These are phyloP conservation scores for Aquilaria malaccensis DNA, from an alignment of 345 rosid genomes.

Conservation along the genomic window DNA sequence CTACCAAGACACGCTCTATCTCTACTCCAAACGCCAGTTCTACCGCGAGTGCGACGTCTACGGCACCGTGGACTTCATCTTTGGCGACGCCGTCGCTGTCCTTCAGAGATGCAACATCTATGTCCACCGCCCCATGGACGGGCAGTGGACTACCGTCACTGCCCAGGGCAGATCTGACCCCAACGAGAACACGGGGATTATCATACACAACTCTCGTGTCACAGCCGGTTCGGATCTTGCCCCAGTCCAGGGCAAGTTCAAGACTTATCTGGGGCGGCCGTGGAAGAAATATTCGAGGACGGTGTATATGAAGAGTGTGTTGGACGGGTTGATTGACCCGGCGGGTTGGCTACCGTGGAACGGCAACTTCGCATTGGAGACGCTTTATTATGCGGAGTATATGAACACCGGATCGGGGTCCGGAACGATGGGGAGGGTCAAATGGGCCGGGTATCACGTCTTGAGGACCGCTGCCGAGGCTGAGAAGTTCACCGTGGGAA, in stretches of 20 bases:
- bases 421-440: conserved; percentile 48
- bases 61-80: conserved; percentile 78
- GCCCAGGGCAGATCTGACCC: conserved; percentile 70
- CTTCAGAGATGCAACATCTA: conserved; percentile 65
- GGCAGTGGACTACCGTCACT: conserved; percentile 56
- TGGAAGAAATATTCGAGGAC: conserved; percentile 81
- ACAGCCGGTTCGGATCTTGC: conserved; percentile 36
- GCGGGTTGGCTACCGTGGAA: conserved; percentile 82
- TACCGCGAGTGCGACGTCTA: conserved; percentile 65
- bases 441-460: conserved; percentile 63
- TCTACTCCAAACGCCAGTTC: conserved; percentile 74
- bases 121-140: conserved; percentile 39
- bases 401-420: conserved; percentile 68
- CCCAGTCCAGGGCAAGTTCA: conserved; percentile 24
- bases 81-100: conserved; percentile 58
- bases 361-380: conserved; percentile 58
- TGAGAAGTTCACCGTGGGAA: conserved; percentile 57
- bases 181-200: conserved; percentile 72
- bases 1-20: conserved; percentile 87
- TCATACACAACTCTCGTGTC: conserved; percentile 59
- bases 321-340: conserved; percentile 44
- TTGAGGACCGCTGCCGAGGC: conserved; percentile 39
- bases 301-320: conserved; percentile 44
- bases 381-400: conserved; percentile 81
- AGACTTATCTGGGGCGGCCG: conserved; percentile 75